Percentiles rank a stretch among this genome's conserved stretches.
phyloP scores from a whole-genome alignment of 2,329 filamentous ascomycete species.

The Fusarium liriodendri region DNA sequence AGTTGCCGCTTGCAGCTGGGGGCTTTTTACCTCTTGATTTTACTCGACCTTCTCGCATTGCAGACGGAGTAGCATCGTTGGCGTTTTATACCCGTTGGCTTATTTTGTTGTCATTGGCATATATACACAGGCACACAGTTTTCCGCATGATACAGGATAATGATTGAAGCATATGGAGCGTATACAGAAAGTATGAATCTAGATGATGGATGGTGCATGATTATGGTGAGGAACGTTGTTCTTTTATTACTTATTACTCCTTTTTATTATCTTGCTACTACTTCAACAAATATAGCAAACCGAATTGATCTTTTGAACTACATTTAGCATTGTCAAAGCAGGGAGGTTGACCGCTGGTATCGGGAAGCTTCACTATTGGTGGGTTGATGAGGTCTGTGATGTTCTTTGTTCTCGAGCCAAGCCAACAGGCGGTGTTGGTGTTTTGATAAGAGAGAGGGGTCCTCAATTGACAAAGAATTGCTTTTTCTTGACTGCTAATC shows the following conservation, averaged over 20 bases:
- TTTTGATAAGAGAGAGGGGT: background rate
- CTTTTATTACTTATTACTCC: background rate
- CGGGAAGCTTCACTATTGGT: background rate
- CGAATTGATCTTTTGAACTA: constrained; percentile 7
- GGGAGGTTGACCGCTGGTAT: constrained; percentile 10
- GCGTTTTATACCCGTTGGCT: constrained; percentile 52
- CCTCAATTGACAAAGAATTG: background rate
- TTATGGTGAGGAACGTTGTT: constrained; percentile 28
- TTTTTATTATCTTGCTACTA: constrained; percentile 6
- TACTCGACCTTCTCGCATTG: constrained; percentile 28
- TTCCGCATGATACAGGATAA: constrained; percentile 42
- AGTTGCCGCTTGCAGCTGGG: background rate
- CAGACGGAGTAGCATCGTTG: constrained; percentile 47
- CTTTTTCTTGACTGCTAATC: background rate
- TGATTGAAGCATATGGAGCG: constrained; percentile 39
- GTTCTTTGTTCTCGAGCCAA: constrained; percentile 29
- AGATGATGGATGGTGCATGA: constrained; percentile 38
- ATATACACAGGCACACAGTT: constrained; percentile 35
- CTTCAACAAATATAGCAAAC: constrained; percentile 25
- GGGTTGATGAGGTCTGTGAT: constrained; percentile 14
- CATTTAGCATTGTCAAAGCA: constrained; percentile 18
- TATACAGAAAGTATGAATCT: constrained; percentile 32
- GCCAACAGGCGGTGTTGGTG: background rate
- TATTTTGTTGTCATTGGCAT: constrained; percentile 34
- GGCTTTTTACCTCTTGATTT: constrained; percentile 9